A percentile compares a stretch with the other conserved stretches of the same genome.
These are phyloP conservation scores for Puccinia brachypodii DNA, from an alignment of 1,284 basidiomycete species.

Conservation along the genomic window DNA sequence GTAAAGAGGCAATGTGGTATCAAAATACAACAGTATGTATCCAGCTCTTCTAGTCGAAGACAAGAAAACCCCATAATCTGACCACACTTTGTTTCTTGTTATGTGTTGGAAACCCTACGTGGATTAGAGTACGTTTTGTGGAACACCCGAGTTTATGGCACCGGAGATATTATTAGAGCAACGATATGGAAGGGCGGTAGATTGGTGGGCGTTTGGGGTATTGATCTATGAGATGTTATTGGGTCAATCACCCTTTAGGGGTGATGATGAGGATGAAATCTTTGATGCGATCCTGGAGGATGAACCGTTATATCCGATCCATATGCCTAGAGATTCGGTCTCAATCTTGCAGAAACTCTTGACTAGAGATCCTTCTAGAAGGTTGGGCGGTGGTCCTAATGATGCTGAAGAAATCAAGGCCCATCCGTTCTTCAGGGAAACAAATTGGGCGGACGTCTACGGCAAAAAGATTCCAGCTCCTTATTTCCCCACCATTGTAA, in stretches of 20 bases:
- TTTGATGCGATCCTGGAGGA: slow-evolving; percentile 99
- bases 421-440: slow-evolving; percentile 97
- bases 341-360: slow-evolving; percentile 93
- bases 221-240: slow-evolving; percentile 98
- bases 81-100: neutral
- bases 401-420: slow-evolving; percentile 98
- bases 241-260: slow-evolving; percentile 97
- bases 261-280: slow-evolving; percentile 99
- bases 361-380: slow-evolving; percentile 85
- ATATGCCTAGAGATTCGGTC: slow-evolving; percentile 98
- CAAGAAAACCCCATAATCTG: neutral
- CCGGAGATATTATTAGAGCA: slow-evolving; percentile 99
- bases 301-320: slow-evolving; percentile 97
- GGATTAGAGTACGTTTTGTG: slow-evolving; percentile 82
- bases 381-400: slow-evolving; percentile 87
- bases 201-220: slow-evolving; percentile 99
- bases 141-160: slow-evolving; percentile 99
- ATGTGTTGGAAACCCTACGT: neutral
- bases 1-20: slow-evolving; percentile 99
- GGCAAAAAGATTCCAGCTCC: slow-evolving; percentile 95
- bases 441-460: slow-evolving; percentile 92
- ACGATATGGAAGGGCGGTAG: slow-evolving; percentile 94
- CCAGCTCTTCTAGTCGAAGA: neutral
- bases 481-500: slow-evolving; percentile 92
- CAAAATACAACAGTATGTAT: slow-evolving; percentile 74